Evolutionary conservation across 148 eudicot genomes (phyloP).

Genomic region (Silene latifolia): DNA sequence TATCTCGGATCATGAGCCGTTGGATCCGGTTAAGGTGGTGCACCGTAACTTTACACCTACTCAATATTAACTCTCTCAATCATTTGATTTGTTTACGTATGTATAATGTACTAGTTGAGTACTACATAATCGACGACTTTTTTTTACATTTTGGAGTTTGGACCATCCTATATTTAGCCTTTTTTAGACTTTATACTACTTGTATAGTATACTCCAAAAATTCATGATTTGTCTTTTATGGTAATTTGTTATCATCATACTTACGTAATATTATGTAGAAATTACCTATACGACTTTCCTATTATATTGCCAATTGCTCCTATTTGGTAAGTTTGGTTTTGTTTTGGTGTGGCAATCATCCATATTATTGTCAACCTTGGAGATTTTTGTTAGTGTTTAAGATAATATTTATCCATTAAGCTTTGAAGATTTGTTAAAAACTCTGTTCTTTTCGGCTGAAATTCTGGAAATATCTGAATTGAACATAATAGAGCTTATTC

Average conservation of each 20-base stretch:
- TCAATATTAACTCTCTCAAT: neutral
- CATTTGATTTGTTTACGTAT: neutral
- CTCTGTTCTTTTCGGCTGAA: no score
- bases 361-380: neutral
- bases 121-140: neutral
- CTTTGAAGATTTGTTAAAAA: no score
- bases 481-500: no score
- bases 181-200: neutral
- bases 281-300: slow-evolving; percentile 9
- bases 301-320: neutral
- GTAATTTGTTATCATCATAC: slow-evolving; percentile 13
- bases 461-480: no score
- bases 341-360: neutral
- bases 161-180: neutral
- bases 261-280: neutral
- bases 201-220: slow-evolving; percentile 2
- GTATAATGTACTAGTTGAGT: no score
- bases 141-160: neutral
- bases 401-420: no score
- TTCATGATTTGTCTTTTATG: slow-evolving; percentile 1
- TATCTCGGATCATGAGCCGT: slow-evolving; percentile 12
- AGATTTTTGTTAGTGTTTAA: no score
- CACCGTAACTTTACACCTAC: slow-evolving; percentile 4
- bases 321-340: neutral
- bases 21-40: slow-evolving; percentile 2